Base-by-base conservation (phyloP, 495 filamentous ascomycete species). In the Bacidia gigantensis region DNA sequence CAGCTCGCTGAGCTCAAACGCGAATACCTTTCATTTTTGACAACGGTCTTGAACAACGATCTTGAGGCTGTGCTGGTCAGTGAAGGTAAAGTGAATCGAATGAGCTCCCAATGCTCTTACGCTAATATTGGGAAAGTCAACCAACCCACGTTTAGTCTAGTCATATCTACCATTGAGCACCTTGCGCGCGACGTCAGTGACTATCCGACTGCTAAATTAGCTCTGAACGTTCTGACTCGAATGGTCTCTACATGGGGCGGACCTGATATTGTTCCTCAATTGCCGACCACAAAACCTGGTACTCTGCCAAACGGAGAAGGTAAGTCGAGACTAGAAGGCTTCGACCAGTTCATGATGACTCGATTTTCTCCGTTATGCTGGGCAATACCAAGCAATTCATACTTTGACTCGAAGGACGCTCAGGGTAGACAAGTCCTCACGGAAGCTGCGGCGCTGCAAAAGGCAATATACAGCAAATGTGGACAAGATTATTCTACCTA, bases 351-450 rank as follows among this genome's bases (percentile, higher is more conserved):
- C 67, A 84, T 93, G 69, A 84, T 95, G 49, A 73, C 80, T 23
- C 78, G 83, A n/a, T 90, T 98, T 67, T 87, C 93, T 17, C 77
- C 86, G 0, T 69, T 90, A 26, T 87, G 84, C 62, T 98, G 92
- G 89, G 81, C 81, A 3, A 79, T 97, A 1, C 77, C 90, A 1
- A 76, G 75, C 11, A 81, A 84, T 11, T 69, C 80, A 2, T 76
- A 77, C 12, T 95, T 97, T 72, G 82, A 81, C 58, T 73, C 86
- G 0, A 79, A 79, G 57, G 93, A 99, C 64, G 85, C 88, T 12
- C 86, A 92, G 64, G 80, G 84, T 18, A 84, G 83, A 59, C 80
- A 86, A 57, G 85, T 95, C 2, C 72, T 96, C 21, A 79, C 76
- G 50, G 93, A 99, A 66, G 83, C 93, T 35, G 86, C 85, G 7